Evolutionary conservation across 345 rosid species (phyloP).

Genomic region (Isatis tinctoria): DNA sequence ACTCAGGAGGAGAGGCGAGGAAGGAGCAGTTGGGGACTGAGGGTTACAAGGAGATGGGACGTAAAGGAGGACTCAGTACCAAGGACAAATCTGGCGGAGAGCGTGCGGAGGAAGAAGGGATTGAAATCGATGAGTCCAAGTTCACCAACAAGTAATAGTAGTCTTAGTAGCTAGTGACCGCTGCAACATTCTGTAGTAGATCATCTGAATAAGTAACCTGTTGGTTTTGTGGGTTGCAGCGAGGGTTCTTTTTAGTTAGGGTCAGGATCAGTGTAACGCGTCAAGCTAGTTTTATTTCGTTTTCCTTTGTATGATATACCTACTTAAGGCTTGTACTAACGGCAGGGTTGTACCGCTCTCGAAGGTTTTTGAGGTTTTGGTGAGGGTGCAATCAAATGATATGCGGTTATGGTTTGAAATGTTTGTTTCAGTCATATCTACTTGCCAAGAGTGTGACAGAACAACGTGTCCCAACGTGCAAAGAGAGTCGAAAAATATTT

Average conservation of each 20-base stretch:
- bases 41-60: constrained; percentile 78
- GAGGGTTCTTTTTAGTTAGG: neutral
- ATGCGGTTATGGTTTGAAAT: neutral
- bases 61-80: constrained; percentile 64
- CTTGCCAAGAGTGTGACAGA: neutral
- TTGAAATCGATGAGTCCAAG: constrained; percentile 66
- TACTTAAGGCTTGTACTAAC: neutral
- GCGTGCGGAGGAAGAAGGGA: constrained; percentile 57
- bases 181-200: constrained; percentile 11
- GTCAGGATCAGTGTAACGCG: neutral
- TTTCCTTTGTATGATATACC: neutral
- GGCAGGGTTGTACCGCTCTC: constrained; percentile 2
- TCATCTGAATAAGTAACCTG: constrained; percentile 18
- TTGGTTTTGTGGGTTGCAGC: constrained; percentile 9
- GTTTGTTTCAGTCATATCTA: neutral
- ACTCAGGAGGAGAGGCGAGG: constrained; percentile 60
- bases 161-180: neutral
- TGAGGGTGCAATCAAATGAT: constrained; percentile 23
- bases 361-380: neutral
- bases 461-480: neutral
- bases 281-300: neutral
- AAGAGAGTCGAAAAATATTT: neutral
- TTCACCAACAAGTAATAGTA: constrained; percentile 33
- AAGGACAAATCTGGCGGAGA: constrained; percentile 56
- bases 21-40: constrained; percentile 66